These are phyloP conservation scores for Diplosphaera chodatii DNA, from an alignment of 139 green algal genomes.

Conservation along the genomic window DNA sequence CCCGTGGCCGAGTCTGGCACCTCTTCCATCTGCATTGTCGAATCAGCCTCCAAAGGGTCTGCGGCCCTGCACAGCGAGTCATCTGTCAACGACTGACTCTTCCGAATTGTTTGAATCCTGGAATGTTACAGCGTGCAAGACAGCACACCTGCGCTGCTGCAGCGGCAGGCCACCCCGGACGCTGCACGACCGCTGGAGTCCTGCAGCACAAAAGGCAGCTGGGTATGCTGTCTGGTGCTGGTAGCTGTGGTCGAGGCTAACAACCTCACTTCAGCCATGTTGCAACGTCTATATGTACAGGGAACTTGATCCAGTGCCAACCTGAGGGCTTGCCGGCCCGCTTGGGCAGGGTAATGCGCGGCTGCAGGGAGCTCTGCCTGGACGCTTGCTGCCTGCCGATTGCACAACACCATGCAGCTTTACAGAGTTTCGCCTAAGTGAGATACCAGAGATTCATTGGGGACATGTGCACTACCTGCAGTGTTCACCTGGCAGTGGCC, in stretches of 20 bases:
- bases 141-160: neutral
- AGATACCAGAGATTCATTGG: neutral
- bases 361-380: too few relatives aligned
- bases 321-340: neutral
- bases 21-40: neutral
- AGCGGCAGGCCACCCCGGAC: neutral
- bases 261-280: too few relatives aligned
- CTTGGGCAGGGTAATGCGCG: neutral
- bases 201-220: neutral
- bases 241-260: too few relatives aligned
- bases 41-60: neutral
- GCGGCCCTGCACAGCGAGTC: too few relatives aligned
- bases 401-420: neutral
- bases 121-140: too few relatives aligned
- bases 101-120: too few relatives aligned
- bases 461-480: too few relatives aligned
- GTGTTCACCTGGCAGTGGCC: neutral
- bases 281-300: too few relatives aligned
- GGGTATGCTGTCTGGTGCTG: too few relatives aligned
- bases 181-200: neutral
- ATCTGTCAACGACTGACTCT: too few relatives aligned
- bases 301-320: too few relatives aligned
- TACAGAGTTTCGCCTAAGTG: neutral
- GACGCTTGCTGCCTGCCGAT: neutral
- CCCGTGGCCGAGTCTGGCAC: neutral